Evolutionary conservation across 352 stramenopile genomes (phyloP).

Genomic region (Thalassiosira allenii): DNA sequence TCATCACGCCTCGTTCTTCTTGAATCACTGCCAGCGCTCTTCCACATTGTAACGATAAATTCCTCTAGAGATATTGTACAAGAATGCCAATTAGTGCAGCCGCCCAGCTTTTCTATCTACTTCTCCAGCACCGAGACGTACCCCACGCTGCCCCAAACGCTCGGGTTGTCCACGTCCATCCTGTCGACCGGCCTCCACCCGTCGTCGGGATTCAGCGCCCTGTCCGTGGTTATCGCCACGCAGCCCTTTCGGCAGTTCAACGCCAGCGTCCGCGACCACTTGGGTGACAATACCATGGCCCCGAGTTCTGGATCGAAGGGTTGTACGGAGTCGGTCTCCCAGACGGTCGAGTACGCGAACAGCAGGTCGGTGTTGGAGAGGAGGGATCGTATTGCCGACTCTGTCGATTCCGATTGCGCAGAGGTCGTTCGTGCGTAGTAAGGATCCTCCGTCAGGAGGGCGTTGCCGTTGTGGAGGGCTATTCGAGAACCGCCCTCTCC

Average conservation of each 20-base stretch:
- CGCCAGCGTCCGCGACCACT: conserved; percentile 71
- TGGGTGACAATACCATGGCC: conserved; percentile 66
- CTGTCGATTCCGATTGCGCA: too few relatives aligned
- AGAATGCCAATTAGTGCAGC: too few relatives aligned
- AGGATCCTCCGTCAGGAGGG: conserved; percentile 30
- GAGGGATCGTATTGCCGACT: conserved; percentile 46
- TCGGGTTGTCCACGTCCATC: conserved; percentile 79
- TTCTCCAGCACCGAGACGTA: conserved; percentile 68
- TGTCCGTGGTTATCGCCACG: conserved; percentile 78
- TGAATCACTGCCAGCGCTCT: too few relatives aligned
- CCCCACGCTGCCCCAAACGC: conserved; percentile 67
- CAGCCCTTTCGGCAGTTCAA: conserved; percentile 52
- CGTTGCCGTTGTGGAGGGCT: conserved; percentile 44
- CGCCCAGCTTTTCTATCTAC: too few relatives aligned
- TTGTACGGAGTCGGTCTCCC: conserved; percentile 40
- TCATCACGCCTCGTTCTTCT: too few relatives aligned
- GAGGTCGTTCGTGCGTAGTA: conserved; percentile 26
- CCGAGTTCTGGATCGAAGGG: conserved; percentile 61
- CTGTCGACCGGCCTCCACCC: conserved; percentile 73
- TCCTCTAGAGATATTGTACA: too few relatives aligned
- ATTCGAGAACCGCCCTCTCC: conserved; percentile 6
- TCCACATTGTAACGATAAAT: too few relatives aligned
- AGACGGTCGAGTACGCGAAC: conserved; percentile 78
- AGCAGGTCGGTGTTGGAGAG: conserved; percentile 63
- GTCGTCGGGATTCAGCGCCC: conserved; percentile 65